Base-by-base conservation (phyloP, 495 filamentous ascomycete species). In the Tuber brumale region DNA sequence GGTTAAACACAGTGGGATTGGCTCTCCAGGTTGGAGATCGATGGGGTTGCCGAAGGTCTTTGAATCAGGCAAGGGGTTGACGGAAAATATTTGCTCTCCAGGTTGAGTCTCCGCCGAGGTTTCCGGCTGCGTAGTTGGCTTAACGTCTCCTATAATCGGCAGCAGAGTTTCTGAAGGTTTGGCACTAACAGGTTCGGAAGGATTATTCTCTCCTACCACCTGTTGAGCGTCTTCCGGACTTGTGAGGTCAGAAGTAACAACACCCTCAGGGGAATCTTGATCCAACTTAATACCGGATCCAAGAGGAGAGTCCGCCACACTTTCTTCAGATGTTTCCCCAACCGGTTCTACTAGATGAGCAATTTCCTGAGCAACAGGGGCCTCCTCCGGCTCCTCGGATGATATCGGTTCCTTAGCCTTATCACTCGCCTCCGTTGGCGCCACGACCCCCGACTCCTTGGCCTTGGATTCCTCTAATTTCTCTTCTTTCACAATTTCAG, bases 191-290 rank as follows among this genome's bases (percentile, higher is more conserved):
- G 90, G 90, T 81, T 97, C 91, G 83, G 97, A 97, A 0, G 91
- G 93, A 78, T 89, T 91, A 84, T 92, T 87, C 82, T 97, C 94
- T 45, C 71, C 71, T 27, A 35, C 19, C 5, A 51, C n/a, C 37
- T 18, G 41, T 7, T 8, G 73, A 42, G 51, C 71, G 70, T 19
- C 44, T 48, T 48, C 18, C 19, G 46, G 46, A 21, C 3, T 48
- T 8, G 21, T 48, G n/a, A 76, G 43, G 44, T 70, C 72, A 51
- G 75, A 5, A 23, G 46, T 23, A 48, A 88, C 89, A 48, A 88
- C 89, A 80, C 90, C 90, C 82, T 97, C 91, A 83, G 97, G 97
- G 1, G 91, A 93, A 78, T 89, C 91, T 84, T 92, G 87, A 82
- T 97, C 93, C 10, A 92, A 88, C 72, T 89, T 92, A 71, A 92